Evolutionary conservation across 1,284 basidiomycete genomes (phyloP).

Genomic region (Boletus semigastroideus): DNA sequence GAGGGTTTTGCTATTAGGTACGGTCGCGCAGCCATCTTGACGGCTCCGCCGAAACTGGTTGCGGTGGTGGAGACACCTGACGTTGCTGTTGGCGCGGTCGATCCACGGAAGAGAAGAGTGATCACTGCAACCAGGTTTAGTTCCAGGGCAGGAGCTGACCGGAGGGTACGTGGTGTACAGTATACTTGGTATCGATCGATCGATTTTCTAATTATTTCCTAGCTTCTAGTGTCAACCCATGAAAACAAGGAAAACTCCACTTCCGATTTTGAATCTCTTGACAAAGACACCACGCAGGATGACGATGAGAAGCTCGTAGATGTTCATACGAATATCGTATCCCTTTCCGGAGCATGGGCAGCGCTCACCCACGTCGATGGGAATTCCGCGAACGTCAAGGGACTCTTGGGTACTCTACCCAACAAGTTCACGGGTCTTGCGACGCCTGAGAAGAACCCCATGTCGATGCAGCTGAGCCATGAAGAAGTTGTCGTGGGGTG

Average conservation of each 20-base stretch:
- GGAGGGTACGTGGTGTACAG: conserved; percentile 52
- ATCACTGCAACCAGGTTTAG: conserved; percentile 86
- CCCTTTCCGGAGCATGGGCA: conserved; percentile 68
- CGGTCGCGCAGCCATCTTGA: conserved; percentile 70
- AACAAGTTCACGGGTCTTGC: conserved; percentile 70
- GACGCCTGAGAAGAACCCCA: conserved; percentile 82
- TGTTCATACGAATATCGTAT: conserved; percentile 58
- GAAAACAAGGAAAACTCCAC: conserved; percentile 47
- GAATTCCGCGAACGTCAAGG: conserved; percentile 44
- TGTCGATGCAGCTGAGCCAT: conserved; percentile 85
- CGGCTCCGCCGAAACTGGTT: conserved; percentile 76
- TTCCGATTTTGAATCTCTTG: conserved; percentile 32
- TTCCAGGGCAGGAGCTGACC: conserved; percentile 74
- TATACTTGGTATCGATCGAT: conserved; percentile 1
- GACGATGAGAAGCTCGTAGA: conserved; percentile 41
- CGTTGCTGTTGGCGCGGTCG: conserved; percentile 79
- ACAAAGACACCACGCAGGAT: conserved; percentile 18
- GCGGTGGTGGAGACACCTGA: conserved; percentile 81
- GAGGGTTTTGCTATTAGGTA: conserved; percentile 48
- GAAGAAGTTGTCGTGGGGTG: conserved; percentile 85
- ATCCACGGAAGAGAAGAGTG: conserved; percentile 76
- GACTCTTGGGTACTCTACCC: conserved; percentile 59
- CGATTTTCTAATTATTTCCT: conserved; percentile 4
- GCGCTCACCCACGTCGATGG: conserved; percentile 48
- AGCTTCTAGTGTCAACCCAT: conserved; percentile 82